Evolutionary conservation across 331 rosid species (phyloP), one percentile per base, ranked within the genome.

Genomic region (Ulmus americana): DNA sequence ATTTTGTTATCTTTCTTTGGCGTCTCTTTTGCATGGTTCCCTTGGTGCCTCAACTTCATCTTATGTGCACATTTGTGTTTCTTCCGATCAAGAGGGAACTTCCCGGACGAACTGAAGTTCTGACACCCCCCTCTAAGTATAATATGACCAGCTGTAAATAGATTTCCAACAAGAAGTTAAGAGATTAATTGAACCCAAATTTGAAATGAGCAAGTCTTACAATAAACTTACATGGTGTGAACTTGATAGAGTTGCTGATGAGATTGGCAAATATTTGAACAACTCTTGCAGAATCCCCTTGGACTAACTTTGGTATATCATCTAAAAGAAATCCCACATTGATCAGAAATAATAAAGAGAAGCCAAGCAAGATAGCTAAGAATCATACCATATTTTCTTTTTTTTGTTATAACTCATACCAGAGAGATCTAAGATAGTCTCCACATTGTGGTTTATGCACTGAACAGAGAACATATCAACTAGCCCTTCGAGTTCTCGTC

Each of bases 401-500:
- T 66, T 56, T 6, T 42, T 11, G 38, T 68, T 68, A n/a, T 14
- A 67, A 80, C 58, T 54, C 71, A 63, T 84, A 87, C 99, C 99
- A 38, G 99, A 85, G 28, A 94, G 86, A 74, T 94, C 96, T 79
- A 94, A 73, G 67, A 94, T 83, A 67, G 96, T 90, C 81, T 94
- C 99, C 66, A 94, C 96, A 65, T 94, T 90, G 77, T 94, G 97
- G 73, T 90, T 87, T 68, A 87, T 85, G 90, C 99, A 81, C 41
- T 94, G 99, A 74, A 94, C 99, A 39, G 99, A 94, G 74, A 94
- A 94, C 97, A 94, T 87, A 77, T 94, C 99, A 15, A 87, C 90
- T 61, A 94, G 95, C 57, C 99, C 99, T 82, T 94, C 99, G 45
- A 94, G 99, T 75, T 94, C 99, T 55, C 97, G 79, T 59, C 91